Percentiles rank a stretch among this genome's conserved stretches.
Conservation (phyloP, 352 stramenopile species). For the Phytopythium ostracodes region DNA sequence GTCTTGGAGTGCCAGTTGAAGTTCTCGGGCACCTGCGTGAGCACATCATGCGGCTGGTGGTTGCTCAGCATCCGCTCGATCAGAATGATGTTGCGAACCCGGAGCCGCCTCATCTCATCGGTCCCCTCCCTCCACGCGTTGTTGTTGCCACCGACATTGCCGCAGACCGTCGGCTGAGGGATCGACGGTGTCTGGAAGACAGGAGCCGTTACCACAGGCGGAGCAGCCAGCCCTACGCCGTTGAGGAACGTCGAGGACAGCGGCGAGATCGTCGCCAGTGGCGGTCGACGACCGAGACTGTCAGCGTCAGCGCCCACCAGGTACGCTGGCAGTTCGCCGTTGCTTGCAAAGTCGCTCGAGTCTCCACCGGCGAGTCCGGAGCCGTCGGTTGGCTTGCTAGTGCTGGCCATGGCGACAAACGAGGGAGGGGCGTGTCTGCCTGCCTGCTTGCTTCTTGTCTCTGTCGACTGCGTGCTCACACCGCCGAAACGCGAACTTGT, state of each 20-base stretch:
- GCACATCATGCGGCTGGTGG: slow-evolving; percentile 49
- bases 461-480: background rate
- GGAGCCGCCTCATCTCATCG: slow-evolving; percentile 16
- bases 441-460: slow-evolving; percentile 9
- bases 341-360: background rate
- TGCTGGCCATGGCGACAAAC: background rate
- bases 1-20: slow-evolving; percentile 59
- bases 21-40: slow-evolving; percentile 55
- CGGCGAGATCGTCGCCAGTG: slow-evolving; percentile 2
- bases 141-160: background rate
- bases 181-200: background rate
- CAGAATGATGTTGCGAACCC: slow-evolving; percentile 34
- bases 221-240: background rate
- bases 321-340: slow-evolving; percentile 5
- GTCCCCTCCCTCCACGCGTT: slow-evolving; percentile 7
- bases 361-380: background rate
- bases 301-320: slow-evolving; percentile 1
- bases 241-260: background rate
- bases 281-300: background rate
- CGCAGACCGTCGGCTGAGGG: background rate
- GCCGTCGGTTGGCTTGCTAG: background rate
- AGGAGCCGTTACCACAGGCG: background rate
- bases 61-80: slow-evolving; percentile 56
- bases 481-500: slow-evolving; percentile 3
- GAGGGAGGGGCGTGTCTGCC: background rate